Conservation (phyloP, 345 rosid genomes). For the Camelina sativa region DNA sequence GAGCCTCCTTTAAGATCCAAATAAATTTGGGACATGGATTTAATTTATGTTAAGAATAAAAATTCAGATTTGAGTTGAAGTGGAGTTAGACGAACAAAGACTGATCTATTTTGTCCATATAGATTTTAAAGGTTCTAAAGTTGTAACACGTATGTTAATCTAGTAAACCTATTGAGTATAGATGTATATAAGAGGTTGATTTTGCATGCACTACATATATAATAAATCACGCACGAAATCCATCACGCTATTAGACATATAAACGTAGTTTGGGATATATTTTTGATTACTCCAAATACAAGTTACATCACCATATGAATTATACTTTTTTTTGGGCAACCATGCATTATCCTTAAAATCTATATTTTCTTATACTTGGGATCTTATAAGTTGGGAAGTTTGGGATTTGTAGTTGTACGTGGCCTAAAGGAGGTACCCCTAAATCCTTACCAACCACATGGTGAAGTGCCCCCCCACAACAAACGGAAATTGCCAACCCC, state of each 20-base stretch:
- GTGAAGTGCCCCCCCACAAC: neutral
- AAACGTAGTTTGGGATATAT: neutral
- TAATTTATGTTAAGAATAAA: too few relatives aligned
- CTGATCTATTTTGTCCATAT: too few relatives aligned
- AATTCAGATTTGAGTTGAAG: too few relatives aligned
- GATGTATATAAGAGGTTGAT: too few relatives aligned
- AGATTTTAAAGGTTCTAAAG: too few relatives aligned
- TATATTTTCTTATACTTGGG: neutral
- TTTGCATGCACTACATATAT: too few relatives aligned
- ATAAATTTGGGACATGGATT: too few relatives aligned
- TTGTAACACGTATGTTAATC: too few relatives aligned
- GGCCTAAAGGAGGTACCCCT: neutral
- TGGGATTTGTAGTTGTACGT: neutral
- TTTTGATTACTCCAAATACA: neutral
- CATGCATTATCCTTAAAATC: too few relatives aligned
- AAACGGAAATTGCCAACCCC: slow-evolving; percentile 35
- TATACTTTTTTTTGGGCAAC: neutral
- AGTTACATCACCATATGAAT: neutral
- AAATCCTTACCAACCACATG: slow-evolving; percentile 36
- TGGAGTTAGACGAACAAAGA: too few relatives aligned
- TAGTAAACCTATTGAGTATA: too few relatives aligned
- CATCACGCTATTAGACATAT: neutral
- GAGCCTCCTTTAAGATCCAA: too few relatives aligned
- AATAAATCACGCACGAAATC: neutral
- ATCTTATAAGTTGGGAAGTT: neutral